A percentile compares a stretch with the other conserved stretches of the same genome.
phyloP scores from a whole-genome alignment of 768 basidiomycete genomes.

The Leccinum subtestaceum region DNA sequence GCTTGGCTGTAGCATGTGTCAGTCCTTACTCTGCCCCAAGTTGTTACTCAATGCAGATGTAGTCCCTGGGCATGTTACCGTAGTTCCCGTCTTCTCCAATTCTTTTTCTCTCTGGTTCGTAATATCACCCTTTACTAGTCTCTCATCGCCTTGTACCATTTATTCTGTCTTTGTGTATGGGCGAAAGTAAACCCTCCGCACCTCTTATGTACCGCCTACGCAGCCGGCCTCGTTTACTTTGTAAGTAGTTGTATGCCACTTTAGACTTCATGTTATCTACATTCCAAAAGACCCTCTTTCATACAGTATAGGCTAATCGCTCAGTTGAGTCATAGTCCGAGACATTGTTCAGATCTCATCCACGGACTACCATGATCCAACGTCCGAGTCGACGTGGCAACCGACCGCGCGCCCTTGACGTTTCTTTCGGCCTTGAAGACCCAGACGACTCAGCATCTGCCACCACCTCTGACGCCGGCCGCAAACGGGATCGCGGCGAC shows the following conservation, averaged over 20 bases:
- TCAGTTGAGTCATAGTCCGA: not conserved
- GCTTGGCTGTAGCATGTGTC: constrained; percentile 13
- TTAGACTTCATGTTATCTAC: not conserved
- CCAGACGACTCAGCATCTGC: constrained; percentile 20
- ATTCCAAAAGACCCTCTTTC: not conserved
- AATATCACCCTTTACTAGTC: constrained; percentile 12
- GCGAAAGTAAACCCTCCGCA: constrained; percentile 9
- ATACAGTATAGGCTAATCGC: not conserved
- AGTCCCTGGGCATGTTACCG: constrained; percentile 17
- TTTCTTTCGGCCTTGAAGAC: constrained; percentile 49
- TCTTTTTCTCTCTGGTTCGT: constrained; percentile 6
- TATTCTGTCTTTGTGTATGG: constrained; percentile 6
- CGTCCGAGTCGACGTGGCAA: constrained; percentile 25
- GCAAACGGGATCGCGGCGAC: constrained; percentile 26
- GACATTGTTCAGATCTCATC: not conserved
- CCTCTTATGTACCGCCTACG: constrained; percentile 15
- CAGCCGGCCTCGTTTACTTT: not conserved
- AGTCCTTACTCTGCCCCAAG: not conserved
- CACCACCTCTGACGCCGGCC: constrained; percentile 24
- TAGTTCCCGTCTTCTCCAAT: constrained; percentile 7
- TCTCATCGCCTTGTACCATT: constrained; percentile 5
- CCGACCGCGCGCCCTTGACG: constrained; percentile 53
- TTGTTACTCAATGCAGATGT: not conserved
- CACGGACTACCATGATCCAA: not conserved
- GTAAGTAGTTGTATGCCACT: not conserved